These are phyloP conservation scores for Haplosporangium gracile DNA, from an alignment of 192 early-diverging fungal genomes.

Conservation along the genomic window DNA sequence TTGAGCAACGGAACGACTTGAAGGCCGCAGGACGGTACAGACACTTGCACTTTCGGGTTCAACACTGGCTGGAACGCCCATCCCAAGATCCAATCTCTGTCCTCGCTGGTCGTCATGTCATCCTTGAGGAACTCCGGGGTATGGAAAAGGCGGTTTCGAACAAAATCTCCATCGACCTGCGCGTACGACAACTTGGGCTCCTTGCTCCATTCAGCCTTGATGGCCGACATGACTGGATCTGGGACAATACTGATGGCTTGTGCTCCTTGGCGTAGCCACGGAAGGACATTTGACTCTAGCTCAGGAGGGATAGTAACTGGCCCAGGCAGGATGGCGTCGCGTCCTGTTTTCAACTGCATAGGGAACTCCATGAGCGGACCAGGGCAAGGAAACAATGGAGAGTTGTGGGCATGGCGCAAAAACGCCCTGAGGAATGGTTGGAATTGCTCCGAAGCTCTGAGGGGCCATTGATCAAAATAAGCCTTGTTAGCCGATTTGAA, in stretches of 20 bases:
- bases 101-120: background rate
- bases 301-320: background rate
- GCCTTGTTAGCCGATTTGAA: background rate
- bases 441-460: background rate
- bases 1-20: conserved; percentile 19
- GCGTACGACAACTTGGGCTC: background rate
- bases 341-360: background rate
- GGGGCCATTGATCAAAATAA: conserved; percentile 15
- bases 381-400: background rate
- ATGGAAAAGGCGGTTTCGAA: background rate
- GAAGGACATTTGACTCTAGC: background rate
- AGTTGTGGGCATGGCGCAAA: background rate
- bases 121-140: too few species aligned
- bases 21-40: background rate
- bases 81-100: conserved; percentile 14
- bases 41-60: background rate
- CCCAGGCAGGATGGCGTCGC: background rate
- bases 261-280: background rate
- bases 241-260: too few species aligned
- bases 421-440: background rate
- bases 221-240: too few species aligned
- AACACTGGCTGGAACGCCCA: background rate
- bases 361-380: background rate
- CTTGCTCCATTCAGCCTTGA: background rate
- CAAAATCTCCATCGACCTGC: background rate